Evolutionary conservation across 2,329 filamentous ascomycete species (phyloP).

Genomic region (Hypoxylon sp.): DNA sequence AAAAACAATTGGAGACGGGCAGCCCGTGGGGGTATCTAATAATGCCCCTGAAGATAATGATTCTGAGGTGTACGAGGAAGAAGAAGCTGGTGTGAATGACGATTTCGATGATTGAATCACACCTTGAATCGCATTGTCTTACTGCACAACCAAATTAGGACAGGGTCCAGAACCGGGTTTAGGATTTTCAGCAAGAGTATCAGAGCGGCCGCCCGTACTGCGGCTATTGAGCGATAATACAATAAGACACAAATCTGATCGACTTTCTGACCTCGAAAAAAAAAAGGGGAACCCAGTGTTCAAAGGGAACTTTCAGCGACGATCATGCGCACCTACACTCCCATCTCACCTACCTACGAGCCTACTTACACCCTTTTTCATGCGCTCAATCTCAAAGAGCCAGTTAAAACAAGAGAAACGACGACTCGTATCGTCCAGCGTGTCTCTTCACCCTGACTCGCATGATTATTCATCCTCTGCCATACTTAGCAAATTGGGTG

Average conservation of each 20-base stretch:
- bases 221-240: constrained; percentile 14
- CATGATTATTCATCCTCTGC: constrained; percentile 6
- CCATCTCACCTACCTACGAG: constrained; percentile 11
- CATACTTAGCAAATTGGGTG: constrained; percentile 24
- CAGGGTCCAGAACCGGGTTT: constrained; percentile 2
- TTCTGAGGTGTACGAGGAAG: constrained; percentile 55
- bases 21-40: constrained; percentile 18
- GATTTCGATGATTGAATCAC: constrained; percentile 51
- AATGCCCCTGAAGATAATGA: constrained; percentile 49
- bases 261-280: constrained; percentile 13
- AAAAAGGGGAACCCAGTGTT: constrained; percentile 3
- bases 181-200: constrained; percentile 2
- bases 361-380: constrained; percentile 8
- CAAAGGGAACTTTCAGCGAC: constrained; percentile 9
- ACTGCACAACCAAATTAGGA: constrained; percentile 5
- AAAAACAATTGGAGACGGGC: constrained; percentile 33
- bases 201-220: background rate
- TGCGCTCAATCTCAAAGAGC: constrained; percentile 19
- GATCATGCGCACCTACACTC: constrained; percentile 3
- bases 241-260: constrained; percentile 23
- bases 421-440: constrained; percentile 1
- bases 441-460: constrained; percentile 3
- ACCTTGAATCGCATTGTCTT: constrained; percentile 5
- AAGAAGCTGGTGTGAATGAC: constrained; percentile 53
- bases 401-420: constrained; percentile 8